Percentiles rank a stretch among this genome's conserved stretches.
Conservation (phyloP, 2,329 filamentous ascomycete species). For the Tolypocladium tropicale region DNA sequence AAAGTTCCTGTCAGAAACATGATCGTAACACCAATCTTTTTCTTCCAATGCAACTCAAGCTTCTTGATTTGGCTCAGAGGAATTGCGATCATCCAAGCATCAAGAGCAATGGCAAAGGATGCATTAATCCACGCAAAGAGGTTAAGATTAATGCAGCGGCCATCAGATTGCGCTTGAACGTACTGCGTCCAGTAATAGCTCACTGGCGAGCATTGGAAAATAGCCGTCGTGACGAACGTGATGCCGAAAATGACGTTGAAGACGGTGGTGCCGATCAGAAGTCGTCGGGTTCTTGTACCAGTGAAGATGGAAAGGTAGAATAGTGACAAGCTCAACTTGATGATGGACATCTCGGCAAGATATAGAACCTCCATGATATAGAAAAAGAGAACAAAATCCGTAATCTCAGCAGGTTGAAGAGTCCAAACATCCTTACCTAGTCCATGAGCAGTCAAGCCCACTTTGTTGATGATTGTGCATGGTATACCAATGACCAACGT, state of each 20-base stretch:
- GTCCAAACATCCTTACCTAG: neutral
- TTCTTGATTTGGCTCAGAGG: conserved; percentile 1
- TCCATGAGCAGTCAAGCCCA: neutral
- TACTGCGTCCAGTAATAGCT: conserved; percentile 2
- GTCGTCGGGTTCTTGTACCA: neutral
- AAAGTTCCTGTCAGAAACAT: conserved; percentile 4
- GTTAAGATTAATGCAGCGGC: conserved; percentile 2
- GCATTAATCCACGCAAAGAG: neutral
- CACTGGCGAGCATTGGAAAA: neutral
- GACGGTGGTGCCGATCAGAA: neutral
- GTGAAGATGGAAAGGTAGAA: neutral
- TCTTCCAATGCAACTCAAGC: conserved; percentile 3
- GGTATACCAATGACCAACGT: neutral
- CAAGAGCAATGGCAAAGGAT: neutral
- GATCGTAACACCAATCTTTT: conserved; percentile 1
- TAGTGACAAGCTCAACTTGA: neutral
- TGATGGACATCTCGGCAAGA: neutral
- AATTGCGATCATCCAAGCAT: conserved; percentile 2
- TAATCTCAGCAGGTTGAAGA: neutral
- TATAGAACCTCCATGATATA: neutral
- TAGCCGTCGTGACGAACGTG: neutral
- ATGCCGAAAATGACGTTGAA: neutral
- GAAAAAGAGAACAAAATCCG: neutral
- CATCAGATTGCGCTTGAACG: neutral
- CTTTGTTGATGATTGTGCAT: neutral